A percentile compares a stretch with the other conserved stretches of the same genome.
These are phyloP conservation scores for Coccomyxa sp. DNA, from an alignment of 139 green algal genomes.

Conservation along the genomic window DNA sequence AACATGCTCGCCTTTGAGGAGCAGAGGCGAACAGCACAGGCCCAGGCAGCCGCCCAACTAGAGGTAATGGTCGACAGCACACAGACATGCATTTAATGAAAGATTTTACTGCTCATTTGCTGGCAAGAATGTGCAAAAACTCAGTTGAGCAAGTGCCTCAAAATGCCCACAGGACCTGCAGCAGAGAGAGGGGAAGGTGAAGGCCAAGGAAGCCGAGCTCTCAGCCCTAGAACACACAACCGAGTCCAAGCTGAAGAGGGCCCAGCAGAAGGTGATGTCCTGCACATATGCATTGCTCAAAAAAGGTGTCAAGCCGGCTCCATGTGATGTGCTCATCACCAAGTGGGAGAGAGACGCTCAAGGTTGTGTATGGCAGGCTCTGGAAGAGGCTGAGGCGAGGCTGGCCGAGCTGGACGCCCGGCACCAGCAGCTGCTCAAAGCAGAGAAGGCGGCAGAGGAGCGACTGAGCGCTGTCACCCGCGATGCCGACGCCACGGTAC, in stretches of 20 bases:
- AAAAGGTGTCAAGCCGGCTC: background rate
- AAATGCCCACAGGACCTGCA: background rate
- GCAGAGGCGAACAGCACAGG: background rate
- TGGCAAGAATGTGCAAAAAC: background rate
- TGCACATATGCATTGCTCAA: background rate
- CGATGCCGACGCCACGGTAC: constrained; percentile 6
- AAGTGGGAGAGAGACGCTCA: no score
- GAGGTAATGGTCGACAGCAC: no score
- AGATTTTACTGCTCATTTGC: background rate
- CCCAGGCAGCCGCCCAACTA: background rate
- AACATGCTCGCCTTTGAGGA: background rate
- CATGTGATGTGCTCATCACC: background rate
- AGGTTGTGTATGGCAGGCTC: background rate
- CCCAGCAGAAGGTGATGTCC: background rate
- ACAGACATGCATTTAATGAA: no score
- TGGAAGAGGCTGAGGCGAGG: background rate
- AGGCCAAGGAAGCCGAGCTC: background rate
- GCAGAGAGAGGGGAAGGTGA: background rate
- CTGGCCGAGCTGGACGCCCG: constrained; percentile 4
- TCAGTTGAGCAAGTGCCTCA: background rate
- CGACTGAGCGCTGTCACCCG: background rate
- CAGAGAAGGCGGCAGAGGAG: constrained; percentile 3
- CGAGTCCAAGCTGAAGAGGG: background rate
- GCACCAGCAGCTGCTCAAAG: constrained; percentile 1
- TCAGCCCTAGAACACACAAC: background rate